Base-by-base conservation (phyloP, 1,139 yeast genomes). In the Lodderomyces margitis region DNA sequence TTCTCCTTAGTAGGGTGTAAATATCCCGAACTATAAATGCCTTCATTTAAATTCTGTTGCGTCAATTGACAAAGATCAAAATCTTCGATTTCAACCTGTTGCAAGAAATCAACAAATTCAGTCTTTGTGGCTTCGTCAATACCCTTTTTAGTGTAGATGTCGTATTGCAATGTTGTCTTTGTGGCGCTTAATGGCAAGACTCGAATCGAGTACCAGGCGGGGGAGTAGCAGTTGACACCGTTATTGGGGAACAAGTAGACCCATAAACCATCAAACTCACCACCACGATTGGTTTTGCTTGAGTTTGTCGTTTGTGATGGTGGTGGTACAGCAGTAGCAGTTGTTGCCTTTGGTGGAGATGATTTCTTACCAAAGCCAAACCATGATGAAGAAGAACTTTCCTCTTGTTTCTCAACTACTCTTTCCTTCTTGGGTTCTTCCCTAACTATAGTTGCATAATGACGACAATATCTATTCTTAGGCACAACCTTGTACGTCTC, bases 401-500 rank as follows among this genome's bases (percentile, higher is more conserved):
- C 54, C 25, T 45, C 44, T 20, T 28, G 41, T 16, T 42, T 47
- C 21, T 39, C 44, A 4, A 46, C 46, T 25, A 45, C 52, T 21
- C 33, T 40, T n/a, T 39, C 46, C 15, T 55, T 53, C 15, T 16
- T 7, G n/a, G 15, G 23, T 32, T 46, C 49, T 20, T 49, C 47
- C 39, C 46, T 54, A 8, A 56, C 57, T 21, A 61, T 54, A 27
- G 55, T 53, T 6, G 66, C 66, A 54, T 74, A 78, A 58, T 79
- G 83, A 53, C 84, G 74, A 50, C 83, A 79, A 55, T 78, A 78
- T 53, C 79, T 70, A 30, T 67, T 68, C 58, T 74, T 78, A 43
- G 83, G 82, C 19, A 74, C 81, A 44, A 79, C 83, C 48, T 77
- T 74, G 57, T 79, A 79, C n/a, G 84, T 79, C 51, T 75, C 80